A percentile compares a stretch with the other conserved stretches of the same genome.
These are phyloP conservation scores for Boletus sp. DNA, from an alignment of 768 basidiomycete species.

Conservation along the genomic window DNA sequence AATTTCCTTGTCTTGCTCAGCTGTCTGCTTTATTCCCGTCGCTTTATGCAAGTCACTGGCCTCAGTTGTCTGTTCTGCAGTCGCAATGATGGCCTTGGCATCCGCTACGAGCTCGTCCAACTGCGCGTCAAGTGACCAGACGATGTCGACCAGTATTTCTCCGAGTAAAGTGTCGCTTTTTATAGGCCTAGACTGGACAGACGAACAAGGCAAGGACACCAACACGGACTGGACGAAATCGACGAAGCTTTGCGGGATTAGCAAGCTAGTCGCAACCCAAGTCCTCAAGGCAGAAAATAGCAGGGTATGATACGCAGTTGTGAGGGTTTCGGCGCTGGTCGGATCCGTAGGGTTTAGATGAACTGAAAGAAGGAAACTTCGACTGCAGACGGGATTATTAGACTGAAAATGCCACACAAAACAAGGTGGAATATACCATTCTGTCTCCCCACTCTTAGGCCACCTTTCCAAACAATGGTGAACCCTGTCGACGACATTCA, in stretches of 20 bases:
- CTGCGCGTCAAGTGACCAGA: constrained; percentile 79
- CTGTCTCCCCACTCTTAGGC: constrained; percentile 56
- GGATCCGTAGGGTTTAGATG: constrained; percentile 60
- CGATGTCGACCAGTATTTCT: constrained; percentile 72
- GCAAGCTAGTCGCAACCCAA: constrained; percentile 47
- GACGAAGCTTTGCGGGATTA: constrained; percentile 52
- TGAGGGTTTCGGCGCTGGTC: constrained; percentile 52
- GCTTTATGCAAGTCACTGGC: constrained; percentile 29
- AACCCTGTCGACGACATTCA: constrained; percentile 62
- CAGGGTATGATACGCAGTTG: constrained; percentile 69
- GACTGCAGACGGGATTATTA: constrained; percentile 41
- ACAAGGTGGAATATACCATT: constrained; percentile 48
- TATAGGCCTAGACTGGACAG: constrained; percentile 36
- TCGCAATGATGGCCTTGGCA: constrained; percentile 42
- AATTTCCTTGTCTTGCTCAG: constrained; percentile 62
- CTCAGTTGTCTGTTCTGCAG: constrained; percentile 25
- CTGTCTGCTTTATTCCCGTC: constrained; percentile 48
- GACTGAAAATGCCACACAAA: constrained; percentile 17
- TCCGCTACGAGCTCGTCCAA: constrained; percentile 69
- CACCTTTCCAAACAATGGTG: constrained; percentile 51
- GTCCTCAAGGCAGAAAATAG: constrained; percentile 56
- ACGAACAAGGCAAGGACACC: constrained; percentile 64
- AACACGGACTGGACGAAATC: constrained; percentile 66
- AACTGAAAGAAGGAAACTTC: constrained; percentile 55
- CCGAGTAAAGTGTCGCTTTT: constrained; percentile 51